Conservation (phyloP, 2,329 filamentous ascomycete species). For the Trichoderma lentiforme region DNA sequence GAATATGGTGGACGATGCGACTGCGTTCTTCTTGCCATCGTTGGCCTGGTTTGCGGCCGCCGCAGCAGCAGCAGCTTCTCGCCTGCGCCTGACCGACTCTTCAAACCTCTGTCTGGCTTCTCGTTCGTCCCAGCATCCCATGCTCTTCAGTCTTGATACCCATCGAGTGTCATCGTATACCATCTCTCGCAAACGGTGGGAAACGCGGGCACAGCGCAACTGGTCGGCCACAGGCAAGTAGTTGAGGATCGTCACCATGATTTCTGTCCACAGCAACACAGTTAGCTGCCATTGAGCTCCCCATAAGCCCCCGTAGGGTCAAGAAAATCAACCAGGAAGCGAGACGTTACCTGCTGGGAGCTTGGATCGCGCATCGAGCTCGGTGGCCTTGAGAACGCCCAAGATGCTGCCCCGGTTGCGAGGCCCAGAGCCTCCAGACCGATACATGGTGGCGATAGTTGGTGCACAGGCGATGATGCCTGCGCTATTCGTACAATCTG, state of each 20-base stretch:
- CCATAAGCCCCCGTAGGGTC: neutral
- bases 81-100: slow-evolving; percentile 59
- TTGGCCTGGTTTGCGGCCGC: slow-evolving; percentile 19
- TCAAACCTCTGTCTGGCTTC: slow-evolving; percentile 82
- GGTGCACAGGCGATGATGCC: slow-evolving; percentile 14
- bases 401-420: slow-evolving; percentile 56
- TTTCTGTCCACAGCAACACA: slow-evolving; percentile 53
- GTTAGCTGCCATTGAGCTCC: slow-evolving; percentile 9
- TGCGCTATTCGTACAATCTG: slow-evolving; percentile 10
- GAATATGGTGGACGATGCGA: slow-evolving; percentile 58
- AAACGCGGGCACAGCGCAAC: slow-evolving; percentile 78
- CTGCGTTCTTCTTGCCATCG: slow-evolving; percentile 22
- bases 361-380: slow-evolving; percentile 70
- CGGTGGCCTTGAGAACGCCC: slow-evolving; percentile 72
- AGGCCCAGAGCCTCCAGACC: slow-evolving; percentile 37
- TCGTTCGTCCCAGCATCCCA: slow-evolving; percentile 88
- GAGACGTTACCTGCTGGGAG: slow-evolving; percentile 69
- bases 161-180: slow-evolving; percentile 97
- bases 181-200: slow-evolving; percentile 90
- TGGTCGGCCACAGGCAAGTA: slow-evolving; percentile 84
- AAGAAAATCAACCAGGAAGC: neutral
- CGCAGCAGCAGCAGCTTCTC: slow-evolving; percentile 48
- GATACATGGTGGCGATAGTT: slow-evolving; percentile 37
- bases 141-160: slow-evolving; percentile 79
- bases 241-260: slow-evolving; percentile 83